A percentile compares a stretch with the other conserved stretches of the same genome.
These are phyloP conservation scores for Atkinsonella hypoxylon DNA, from an alignment of 2,329 filamentous ascomycete species.

Conservation along the genomic window DNA sequence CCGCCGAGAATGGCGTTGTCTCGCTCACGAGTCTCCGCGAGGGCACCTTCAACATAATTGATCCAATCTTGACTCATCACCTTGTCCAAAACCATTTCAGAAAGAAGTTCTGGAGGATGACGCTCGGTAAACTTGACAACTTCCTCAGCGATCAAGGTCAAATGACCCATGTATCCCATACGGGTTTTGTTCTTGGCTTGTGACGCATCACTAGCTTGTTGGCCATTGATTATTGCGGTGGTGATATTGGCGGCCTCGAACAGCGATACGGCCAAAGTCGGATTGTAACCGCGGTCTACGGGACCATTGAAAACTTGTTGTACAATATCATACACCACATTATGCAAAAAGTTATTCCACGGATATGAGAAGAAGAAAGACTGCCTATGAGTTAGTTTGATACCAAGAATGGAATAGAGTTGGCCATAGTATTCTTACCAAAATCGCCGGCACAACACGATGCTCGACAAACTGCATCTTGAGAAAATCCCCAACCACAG, in stretches of 20 bases:
- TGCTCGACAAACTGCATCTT: constrained; percentile 97
- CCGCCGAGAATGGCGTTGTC: constrained; percentile 98
- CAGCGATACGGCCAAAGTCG: constrained; percentile 76
- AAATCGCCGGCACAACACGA: constrained; percentile 84
- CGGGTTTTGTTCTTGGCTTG: constrained; percentile 77
- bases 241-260: constrained; percentile 88
- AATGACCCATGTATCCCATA: constrained; percentile 95
- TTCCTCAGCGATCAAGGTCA: constrained; percentile 94
- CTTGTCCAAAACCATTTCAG: constrained; percentile 71
- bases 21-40: constrained; percentile 86
- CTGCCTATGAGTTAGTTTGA: constrained; percentile 29
- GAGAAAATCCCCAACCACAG: constrained; percentile 85
- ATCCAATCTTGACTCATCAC: constrained; percentile 88
- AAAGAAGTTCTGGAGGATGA: constrained; percentile 78
- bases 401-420: neutral
- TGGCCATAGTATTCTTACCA: constrained; percentile 46
- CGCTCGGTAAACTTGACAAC: constrained; percentile 97
- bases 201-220: constrained; percentile 74
- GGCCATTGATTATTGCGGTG: constrained; percentile 82
- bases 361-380: constrained; percentile 97
- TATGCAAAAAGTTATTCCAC: constrained; percentile 99
- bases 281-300: constrained; percentile 93
- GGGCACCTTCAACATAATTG: constrained; percentile 82
- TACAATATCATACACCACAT: constrained; percentile 97
- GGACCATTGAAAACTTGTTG: constrained; percentile 98